Conservation (phyloP, 805 yeast species). For the Spathaspora sp. region DNA sequence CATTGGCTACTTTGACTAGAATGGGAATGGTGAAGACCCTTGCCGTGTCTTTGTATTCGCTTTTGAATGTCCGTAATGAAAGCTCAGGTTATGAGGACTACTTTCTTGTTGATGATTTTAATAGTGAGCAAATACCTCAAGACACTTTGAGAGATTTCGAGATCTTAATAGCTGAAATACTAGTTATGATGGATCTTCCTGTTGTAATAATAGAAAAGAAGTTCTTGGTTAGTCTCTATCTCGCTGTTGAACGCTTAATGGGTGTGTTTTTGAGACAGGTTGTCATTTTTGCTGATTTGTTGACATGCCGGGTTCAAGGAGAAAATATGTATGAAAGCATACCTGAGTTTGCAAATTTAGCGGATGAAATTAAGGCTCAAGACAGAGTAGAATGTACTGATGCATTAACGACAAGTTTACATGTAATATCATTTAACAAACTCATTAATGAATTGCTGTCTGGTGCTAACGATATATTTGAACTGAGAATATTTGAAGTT, state of each 20-base stretch:
- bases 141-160: background rate
- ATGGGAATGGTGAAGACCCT: slow-evolving; percentile 27
- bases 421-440: slow-evolving; percentile 15
- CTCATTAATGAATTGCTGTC: background rate
- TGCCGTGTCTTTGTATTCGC: slow-evolving; percentile 19
- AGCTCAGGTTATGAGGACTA: background rate
- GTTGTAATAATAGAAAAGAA: background rate
- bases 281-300: slow-evolving; percentile 27
- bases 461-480: slow-evolving; percentile 17
- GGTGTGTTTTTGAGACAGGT: slow-evolving; percentile 26
- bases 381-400: slow-evolving; percentile 15
- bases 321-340: slow-evolving; percentile 20
- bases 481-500: slow-evolving; percentile 18
- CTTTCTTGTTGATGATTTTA: background rate
- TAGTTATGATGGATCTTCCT: background rate
- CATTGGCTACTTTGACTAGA: slow-evolving; percentile 34
- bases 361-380: slow-evolving; percentile 14
- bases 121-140: background rate
- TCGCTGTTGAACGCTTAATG: slow-evolving; percentile 4
- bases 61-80: slow-evolving; percentile 1
- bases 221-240: slow-evolving; percentile 1
- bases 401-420: slow-evolving; percentile 21
- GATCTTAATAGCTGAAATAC: background rate
- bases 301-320: slow-evolving; percentile 25
- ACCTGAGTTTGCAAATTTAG: slow-evolving; percentile 14